Percentiles rank a stretch among this genome's conserved stretches.
phyloP scores from a whole-genome alignment of 768 basidiomycete genomes.

The Vararia minispora region DNA sequence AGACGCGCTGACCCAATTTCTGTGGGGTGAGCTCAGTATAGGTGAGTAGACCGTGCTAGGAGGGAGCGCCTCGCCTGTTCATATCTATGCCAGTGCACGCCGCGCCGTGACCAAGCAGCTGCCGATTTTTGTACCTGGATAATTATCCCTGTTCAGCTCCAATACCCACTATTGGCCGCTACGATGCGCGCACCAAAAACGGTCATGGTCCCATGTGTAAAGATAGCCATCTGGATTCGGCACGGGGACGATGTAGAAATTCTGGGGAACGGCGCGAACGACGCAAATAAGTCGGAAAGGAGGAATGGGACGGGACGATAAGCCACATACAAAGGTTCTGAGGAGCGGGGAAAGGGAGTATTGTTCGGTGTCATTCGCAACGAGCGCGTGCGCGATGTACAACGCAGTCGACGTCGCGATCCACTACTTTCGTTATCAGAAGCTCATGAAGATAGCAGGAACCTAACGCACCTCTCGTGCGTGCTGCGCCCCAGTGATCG shows the following conservation, averaged over 20 bases:
- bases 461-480: constrained; percentile 50
- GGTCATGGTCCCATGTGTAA: constrained; percentile 60
- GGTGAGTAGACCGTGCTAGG: not conserved
- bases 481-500: constrained; percentile 65
- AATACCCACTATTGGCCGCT: no score
- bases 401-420: constrained; percentile 64
- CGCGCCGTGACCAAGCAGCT: constrained; percentile 33
- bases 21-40: constrained; percentile 16
- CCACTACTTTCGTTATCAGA: constrained; percentile 42
- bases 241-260: constrained; percentile 57
- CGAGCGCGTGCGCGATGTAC: constrained; percentile 63
- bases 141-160: no score
- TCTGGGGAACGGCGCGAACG: constrained; percentile 20
- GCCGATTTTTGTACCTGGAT: constrained; percentile 62
- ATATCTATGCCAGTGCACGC: constrained; percentile 67
- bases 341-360: constrained; percentile 40
- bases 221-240: constrained; percentile 68
- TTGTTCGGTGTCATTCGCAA: constrained; percentile 35
- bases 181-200: constrained; percentile 39
- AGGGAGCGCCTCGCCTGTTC: constrained; percentile 44
- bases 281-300: constrained; percentile 1
- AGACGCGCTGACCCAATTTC: constrained; percentile 62
- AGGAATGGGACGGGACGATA: constrained; percentile 2
- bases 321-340: constrained; percentile 34
- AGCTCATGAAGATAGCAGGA: not conserved